Base-by-base conservation (phyloP, 2,329 filamentous ascomycete genomes). In the Diplocarpon rosae region DNA sequence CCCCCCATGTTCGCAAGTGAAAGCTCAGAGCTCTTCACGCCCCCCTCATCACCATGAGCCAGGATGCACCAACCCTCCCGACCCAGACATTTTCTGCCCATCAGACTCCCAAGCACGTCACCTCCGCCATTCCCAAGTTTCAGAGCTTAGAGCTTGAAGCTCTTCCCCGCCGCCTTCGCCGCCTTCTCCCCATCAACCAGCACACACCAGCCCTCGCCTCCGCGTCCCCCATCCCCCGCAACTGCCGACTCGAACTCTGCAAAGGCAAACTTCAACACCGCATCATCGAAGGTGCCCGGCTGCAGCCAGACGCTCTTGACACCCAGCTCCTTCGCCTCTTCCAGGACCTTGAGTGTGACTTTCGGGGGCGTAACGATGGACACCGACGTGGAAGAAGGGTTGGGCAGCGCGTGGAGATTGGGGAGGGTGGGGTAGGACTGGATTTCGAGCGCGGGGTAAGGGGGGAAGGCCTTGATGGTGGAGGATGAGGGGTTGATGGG, bases 311-410 rank as follows among this genome's bases (percentile, higher is more conserved):
- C 80, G 20, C 85, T 75, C 14, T 76, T 73, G 36, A 94, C 68
- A 2, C 88, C 81, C 10, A 83, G 70, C 45, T 75, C 69, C 63
- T 80, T 84, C 0, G 90, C 92, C 29, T 47, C 47, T 50, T 79
- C 70, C 33, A 96, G 69, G 7, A 93, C 69, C 57, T 78, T 67
- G 47, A 81, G 72, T 1, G 92, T 95, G 27, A 85, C 78, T 2
- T 72, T 65, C 0, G 92, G 90, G 2, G 86, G 86, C 11, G 92
- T 96, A 61, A 96, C 87, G 58, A 96, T 76, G 29, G 83, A 90
- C 11, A 96, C 70, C 4, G 80, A 80, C 1, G 87, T 93, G 50
- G 83, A 71, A 15, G 65, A 65, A 0, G 89, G 84, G 15, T 77
- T 66, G 1, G 76, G 65, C 6, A 95, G 75, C 1, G 73, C 72